Base-by-base conservation (phyloP, 2,329 filamentous ascomycete species). In the Amesomyces nigricolor region DNA sequence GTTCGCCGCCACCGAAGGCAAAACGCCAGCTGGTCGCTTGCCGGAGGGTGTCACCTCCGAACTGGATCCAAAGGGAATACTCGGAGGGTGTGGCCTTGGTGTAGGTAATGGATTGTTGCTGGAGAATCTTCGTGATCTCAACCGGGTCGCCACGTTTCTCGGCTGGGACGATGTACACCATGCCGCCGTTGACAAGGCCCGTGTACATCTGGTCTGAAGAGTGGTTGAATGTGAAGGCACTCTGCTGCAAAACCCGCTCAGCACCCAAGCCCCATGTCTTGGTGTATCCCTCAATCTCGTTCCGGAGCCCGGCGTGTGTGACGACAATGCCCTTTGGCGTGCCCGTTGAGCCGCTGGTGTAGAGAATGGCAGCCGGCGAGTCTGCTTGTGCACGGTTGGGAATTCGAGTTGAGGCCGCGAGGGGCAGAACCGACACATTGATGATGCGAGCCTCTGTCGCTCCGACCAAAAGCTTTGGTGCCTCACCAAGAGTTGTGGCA, bases 341-440 rank as follows among this genome's bases (percentile, higher is more conserved):
- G 1, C 87, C 87, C 0, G 87, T 90, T 0, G 87, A 89, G 7
- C 87, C 80, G 56, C 82, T 87, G 0, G 87, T 91, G 64, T 89
- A 89, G 43, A 91, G 89, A 57, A 89, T 86, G 14, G 37, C 44
- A 38, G 58, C 59, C 8, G 54, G 26, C 5, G 14, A n/a, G 5
- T 43, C 35, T 4, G 46, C 11, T 1, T 37, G 39, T 3, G 47
- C 35, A 26, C 22, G 22, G 4, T 26, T 26, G 4, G 22, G 4
- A 6, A 26, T 26, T 5, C 4, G 22, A 5, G 22, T 26, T 6
- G 14, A 30, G 11, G 10, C 8, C 14, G 5, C 14, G 19, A 11
- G 37, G 2, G 11, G 47, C 8, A 46, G n/a, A 19, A n/a, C 9
- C 26, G 26, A 35, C 2, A 51, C 38, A 13, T 51, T 43, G 39